phyloP scores from a whole-genome alignment of 2,329 filamentous ascomycete species.

The Pseudogymnoascus sp. region DNA sequence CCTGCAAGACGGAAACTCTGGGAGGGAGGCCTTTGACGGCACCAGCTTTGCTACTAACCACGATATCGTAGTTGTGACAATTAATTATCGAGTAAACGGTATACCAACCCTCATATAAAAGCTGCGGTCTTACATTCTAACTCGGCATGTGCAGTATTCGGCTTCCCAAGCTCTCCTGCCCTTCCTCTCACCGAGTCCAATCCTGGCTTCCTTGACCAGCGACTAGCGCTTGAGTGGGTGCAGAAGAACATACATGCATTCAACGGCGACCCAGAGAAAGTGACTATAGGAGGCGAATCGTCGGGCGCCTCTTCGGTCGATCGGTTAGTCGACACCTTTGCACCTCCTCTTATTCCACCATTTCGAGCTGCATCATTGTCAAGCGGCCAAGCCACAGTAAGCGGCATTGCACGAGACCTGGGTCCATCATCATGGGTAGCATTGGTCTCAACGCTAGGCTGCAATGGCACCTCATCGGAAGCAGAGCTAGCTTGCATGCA shows the following conservation, averaged over 20 bases:
- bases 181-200: slow-evolving; percentile 37
- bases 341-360: not conserved
- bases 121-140: not conserved
- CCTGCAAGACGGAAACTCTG: slow-evolving; percentile 11
- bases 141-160: slow-evolving; percentile 30
- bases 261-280: slow-evolving; percentile 41
- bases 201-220: slow-evolving; percentile 45
- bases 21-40: slow-evolving; percentile 14
- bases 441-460: not conserved
- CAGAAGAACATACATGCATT: slow-evolving; percentile 43
- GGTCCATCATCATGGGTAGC: not conserved
- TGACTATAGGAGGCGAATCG: slow-evolving; percentile 48
- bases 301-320: slow-evolving; percentile 37
- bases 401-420: not conserved
- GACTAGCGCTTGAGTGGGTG: slow-evolving; percentile 44
- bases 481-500: not conserved
- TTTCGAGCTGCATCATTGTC: slow-evolving; percentile 10
- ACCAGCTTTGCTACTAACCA: slow-evolving; percentile 13
- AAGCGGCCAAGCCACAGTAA: not conserved
- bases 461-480: not conserved
- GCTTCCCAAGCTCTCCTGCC: slow-evolving; percentile 40
- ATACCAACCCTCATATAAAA: not conserved
- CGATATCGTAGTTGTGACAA: slow-evolving; percentile 15
- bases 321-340: not conserved
- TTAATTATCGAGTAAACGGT: slow-evolving; percentile 16